Evolutionary conservation across 257 asterid species (phyloP), one percentile per base, ranked within the genome.

Genomic region (Avicennia marina): DNA sequence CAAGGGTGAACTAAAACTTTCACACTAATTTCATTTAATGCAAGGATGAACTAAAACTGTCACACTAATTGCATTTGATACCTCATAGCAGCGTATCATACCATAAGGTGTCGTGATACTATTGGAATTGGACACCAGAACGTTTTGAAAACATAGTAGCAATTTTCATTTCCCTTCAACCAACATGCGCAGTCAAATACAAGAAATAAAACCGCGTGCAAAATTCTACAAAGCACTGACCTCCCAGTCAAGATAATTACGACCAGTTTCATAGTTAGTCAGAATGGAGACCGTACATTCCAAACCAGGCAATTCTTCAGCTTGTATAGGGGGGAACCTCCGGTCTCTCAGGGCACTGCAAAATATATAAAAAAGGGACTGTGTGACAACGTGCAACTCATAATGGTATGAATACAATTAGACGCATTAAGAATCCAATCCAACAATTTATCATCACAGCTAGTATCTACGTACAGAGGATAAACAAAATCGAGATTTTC

Each of bases 161-260:
- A 12, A 10, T 11, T 33, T 33, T 7, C 46, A 54, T 54, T 46
- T 32, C 4, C 11, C 25, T 13, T 49, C 56, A 25, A 27, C 7
- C n/a, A 26, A 49, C 18, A 25, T 12, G 13, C 22, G 8, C 2
- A 16, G 13, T 29, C 34, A 2, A 7, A 5, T 25, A 25, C 19
- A 1, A 15, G n/a, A 29, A n/a, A 29, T n/a, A 34, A 24, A 34
- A 1, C 40, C 25, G 31, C 24, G 8, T 48, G 40, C 40, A 66
- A 63, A 52, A 38, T 29, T 58, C 41, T 56, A 25, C 24, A 46
- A 52, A 55, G 41, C 48, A 67, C 90, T 63, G 65, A 89, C 99
- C 99, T 88, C 98, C 99, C 97, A 93, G 65, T 93, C 99, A 65
- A 89, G 96, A 77, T 86, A 84, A 72, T 84, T 80, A 45, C 53